Percentiles rank a stretch among this genome's conserved stretches.
phyloP scores from a whole-genome alignment of 31 red algal genomes.

The Pterothamnion heteromorphum region DNA sequence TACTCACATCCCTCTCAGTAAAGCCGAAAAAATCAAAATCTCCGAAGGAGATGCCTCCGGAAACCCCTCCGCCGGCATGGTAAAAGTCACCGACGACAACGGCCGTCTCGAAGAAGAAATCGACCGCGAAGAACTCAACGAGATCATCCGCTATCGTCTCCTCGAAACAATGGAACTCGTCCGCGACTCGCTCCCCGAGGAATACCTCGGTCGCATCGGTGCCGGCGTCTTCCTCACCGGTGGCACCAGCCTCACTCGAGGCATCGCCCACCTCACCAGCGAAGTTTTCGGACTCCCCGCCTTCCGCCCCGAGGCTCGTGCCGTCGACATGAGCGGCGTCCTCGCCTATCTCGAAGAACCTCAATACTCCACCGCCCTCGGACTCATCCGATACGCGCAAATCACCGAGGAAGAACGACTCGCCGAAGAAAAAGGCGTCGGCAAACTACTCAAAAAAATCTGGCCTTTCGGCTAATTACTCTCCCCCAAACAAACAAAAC shows the following conservation, averaged over 20 bases:
- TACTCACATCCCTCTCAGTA: background rate
- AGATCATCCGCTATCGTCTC: background rate
- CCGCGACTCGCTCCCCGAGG: background rate
- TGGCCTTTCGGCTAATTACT: too few relatives aligned
- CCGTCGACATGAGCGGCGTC: background rate
- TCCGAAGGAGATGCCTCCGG: background rate
- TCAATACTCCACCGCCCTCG: background rate
- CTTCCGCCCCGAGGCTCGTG: background rate
- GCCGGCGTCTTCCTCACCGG: background rate
- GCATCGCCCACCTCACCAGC: background rate
- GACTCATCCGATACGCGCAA: background rate
- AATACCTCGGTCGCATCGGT: background rate
- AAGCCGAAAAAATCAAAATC: background rate
- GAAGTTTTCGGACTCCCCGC: background rate
- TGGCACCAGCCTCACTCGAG: background rate
- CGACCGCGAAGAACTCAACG: background rate
- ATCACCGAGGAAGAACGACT: constrained; percentile 2
- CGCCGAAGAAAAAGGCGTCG: too few relatives aligned
- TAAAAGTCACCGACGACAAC: background rate
- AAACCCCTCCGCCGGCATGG: background rate
- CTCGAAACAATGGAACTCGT: background rate
- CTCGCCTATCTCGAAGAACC: background rate
- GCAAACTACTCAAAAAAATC: too few relatives aligned
- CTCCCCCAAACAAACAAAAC: too few relatives aligned
- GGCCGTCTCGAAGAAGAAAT: background rate